Evolutionary conservation across 2,329 filamentous ascomycete species (phyloP).

Genomic region (Trichoderma citrinoviride): DNA sequence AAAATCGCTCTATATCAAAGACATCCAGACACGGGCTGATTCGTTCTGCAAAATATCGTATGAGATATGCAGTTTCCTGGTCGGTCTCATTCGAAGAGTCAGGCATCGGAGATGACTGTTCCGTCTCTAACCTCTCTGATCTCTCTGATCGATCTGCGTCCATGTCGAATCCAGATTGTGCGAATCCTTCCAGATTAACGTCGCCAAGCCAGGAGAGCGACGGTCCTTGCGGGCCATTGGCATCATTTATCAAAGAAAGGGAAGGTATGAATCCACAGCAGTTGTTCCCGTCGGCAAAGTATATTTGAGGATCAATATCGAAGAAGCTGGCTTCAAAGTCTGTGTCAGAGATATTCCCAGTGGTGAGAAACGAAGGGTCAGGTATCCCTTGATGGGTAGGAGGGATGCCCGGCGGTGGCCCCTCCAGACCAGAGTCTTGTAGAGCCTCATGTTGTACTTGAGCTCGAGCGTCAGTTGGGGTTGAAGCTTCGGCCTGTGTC

Average conservation of each 20-base stretch:
- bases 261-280: conserved; percentile 24
- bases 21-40: conserved; percentile 26
- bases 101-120: not conserved
- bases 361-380: not conserved
- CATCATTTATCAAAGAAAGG: conserved; percentile 7
- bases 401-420: not conserved
- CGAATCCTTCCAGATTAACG: not conserved
- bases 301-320: conserved; percentile 24
- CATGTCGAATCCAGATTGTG: not conserved
- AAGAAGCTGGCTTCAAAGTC: conserved; percentile 24
- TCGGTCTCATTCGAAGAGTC: conserved; percentile 19
- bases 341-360: conserved; percentile 1
- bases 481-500: not conserved
- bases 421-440: not conserved
- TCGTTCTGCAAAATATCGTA: conserved; percentile 23
- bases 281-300: conserved; percentile 24
- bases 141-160: not conserved
- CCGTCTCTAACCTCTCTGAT: not conserved
- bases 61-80: conserved; percentile 23
- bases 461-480: not conserved
- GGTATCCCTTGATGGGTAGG: not conserved
- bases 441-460: not conserved
- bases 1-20: conserved; percentile 25
- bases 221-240: not conserved
- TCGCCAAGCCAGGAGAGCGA: conserved; percentile 8